These are phyloP conservation scores for Tremella fuciformis DNA, from an alignment of 768 basidiomycete genomes.

Conservation along the genomic window DNA sequence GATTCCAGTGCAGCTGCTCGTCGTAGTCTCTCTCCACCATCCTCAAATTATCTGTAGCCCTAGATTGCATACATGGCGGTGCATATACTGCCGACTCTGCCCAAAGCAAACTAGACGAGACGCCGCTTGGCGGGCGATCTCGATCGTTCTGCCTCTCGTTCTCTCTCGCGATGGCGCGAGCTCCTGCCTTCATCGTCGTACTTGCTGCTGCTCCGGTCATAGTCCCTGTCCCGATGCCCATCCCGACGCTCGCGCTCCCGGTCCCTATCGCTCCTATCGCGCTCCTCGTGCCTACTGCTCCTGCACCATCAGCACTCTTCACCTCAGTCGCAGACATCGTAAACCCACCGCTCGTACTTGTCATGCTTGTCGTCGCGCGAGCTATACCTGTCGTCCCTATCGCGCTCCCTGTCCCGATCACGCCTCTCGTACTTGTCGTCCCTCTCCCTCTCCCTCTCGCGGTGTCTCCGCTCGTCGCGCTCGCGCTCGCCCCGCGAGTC, in stretches of 20 bases:
- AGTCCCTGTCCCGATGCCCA: slow-evolving; percentile 17
- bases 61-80: not conserved
- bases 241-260: slow-evolving; percentile 28
- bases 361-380: slow-evolving; percentile 16
- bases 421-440: slow-evolving; percentile 12
- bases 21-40: slow-evolving; percentile 53
- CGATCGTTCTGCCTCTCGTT: slow-evolving; percentile 16
- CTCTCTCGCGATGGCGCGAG: slow-evolving; percentile 3
- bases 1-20: slow-evolving; percentile 92
- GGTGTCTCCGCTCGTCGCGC: slow-evolving; percentile 34
- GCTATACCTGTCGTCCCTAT: slow-evolving; percentile 17
- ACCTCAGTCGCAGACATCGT: not conserved
- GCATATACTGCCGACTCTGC: no score
- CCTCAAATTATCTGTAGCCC: not conserved
- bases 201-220: slow-evolving; percentile 17
- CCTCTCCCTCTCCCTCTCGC: slow-evolving; percentile 27
- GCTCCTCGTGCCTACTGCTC: slow-evolving; percentile 13
- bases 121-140: slow-evolving; percentile 31
- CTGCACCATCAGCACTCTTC: slow-evolving; percentile 3
- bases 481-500: slow-evolving; percentile 44
- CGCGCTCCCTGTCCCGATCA: slow-evolving; percentile 8
- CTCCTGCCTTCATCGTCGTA: slow-evolving; percentile 14
- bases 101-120: slow-evolving; percentile 13
- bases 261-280: slow-evolving; percentile 13
- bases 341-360: slow-evolving; percentile 13